Conservation (phyloP, 2,329 filamentous ascomycete species). For the Fusarium sp. region DNA sequence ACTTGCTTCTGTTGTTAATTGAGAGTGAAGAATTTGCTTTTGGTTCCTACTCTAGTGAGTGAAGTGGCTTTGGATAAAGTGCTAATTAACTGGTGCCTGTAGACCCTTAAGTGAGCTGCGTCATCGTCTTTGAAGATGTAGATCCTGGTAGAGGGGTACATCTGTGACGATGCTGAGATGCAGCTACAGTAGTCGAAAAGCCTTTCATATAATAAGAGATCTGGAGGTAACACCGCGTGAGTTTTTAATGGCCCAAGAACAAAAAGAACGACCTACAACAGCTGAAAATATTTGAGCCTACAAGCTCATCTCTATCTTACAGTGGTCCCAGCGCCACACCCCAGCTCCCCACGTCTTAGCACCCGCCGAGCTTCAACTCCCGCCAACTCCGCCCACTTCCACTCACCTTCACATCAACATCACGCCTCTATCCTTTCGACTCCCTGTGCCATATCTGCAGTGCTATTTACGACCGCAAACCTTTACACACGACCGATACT, state of each 20-base stretch:
- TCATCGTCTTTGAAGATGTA: slow-evolving; percentile 32
- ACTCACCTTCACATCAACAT: not conserved
- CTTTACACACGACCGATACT: not conserved
- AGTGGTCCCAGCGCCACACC: slow-evolving; percentile 38
- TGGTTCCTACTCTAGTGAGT: not conserved
- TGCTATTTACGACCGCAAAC: not conserved
- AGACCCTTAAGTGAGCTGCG: slow-evolving; percentile 33
- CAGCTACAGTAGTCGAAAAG: rapidly evolving
- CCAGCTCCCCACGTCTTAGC: slow-evolving; percentile 37
- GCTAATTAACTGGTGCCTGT: slow-evolving; percentile 15
- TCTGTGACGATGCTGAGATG: not conserved
- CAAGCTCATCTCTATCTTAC: slow-evolving; percentile 36
- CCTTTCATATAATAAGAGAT: rapidly evolving
- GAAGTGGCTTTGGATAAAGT: not conserved
- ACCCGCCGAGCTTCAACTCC: slow-evolving; percentile 38
- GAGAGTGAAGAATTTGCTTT: not conserved
- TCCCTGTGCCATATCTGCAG: not conserved
- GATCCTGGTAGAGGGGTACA: slow-evolving; percentile 32
- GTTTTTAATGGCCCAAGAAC: rapidly evolving
- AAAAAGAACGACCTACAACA: rapidly evolving
- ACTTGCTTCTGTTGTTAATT: not conserved
- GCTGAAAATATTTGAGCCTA: not conserved
- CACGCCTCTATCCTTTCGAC: not conserved
- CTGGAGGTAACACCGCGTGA: rapidly evolving
- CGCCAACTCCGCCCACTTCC: slow-evolving; percentile 33